These are phyloP conservation scores for Fusarium sp. DNA, from an alignment of 2,329 filamentous ascomycete species.

Conservation along the genomic window DNA sequence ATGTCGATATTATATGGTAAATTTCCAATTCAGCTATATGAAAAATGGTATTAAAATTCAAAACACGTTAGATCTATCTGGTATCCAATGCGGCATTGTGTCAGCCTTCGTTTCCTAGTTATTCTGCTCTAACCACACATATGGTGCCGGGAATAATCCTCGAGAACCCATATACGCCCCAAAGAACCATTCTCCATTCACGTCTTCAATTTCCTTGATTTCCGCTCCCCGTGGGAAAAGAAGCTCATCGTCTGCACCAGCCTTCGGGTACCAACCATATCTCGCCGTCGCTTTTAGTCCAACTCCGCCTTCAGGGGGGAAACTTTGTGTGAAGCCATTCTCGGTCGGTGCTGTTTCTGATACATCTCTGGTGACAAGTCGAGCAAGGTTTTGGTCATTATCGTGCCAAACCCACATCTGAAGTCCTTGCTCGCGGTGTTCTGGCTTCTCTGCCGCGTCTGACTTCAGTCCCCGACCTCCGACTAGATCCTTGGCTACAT, in stretches of 20 bases:
- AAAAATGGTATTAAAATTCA: conserved; percentile 5
- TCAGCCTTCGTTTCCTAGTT: conserved; percentile 16
- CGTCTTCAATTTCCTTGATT: conserved; percentile 84
- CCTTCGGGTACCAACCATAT: conserved; percentile 83
- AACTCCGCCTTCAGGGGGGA: conserved; percentile 81
- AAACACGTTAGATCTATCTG: not conserved
- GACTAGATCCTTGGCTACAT: conserved; percentile 78
- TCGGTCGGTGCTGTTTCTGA: conserved; percentile 57
- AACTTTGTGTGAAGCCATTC: conserved; percentile 54
- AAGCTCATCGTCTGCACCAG: conserved; percentile 77
- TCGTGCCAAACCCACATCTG: conserved; percentile 67
- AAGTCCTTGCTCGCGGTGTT: conserved; percentile 52
- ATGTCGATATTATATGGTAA: not conserved
- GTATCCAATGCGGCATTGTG: not conserved
- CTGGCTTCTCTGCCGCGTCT: conserved; percentile 60
- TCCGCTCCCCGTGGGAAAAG: conserved; percentile 87
- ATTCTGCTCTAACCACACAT: conserved; percentile 68
- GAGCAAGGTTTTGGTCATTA: conserved; percentile 56
- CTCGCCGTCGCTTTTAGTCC: conserved; percentile 73
- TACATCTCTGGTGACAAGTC: conserved; percentile 66
- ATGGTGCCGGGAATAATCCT: conserved; percentile 84
- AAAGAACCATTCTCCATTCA: conserved; percentile 92
- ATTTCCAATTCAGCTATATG: not conserved
- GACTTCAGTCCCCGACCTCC: conserved; percentile 79
- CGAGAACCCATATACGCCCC: conserved; percentile 85